phyloP scores from a whole-genome alignment of 2,329 filamentous ascomycete species.

The Exophiala sp. region DNA sequence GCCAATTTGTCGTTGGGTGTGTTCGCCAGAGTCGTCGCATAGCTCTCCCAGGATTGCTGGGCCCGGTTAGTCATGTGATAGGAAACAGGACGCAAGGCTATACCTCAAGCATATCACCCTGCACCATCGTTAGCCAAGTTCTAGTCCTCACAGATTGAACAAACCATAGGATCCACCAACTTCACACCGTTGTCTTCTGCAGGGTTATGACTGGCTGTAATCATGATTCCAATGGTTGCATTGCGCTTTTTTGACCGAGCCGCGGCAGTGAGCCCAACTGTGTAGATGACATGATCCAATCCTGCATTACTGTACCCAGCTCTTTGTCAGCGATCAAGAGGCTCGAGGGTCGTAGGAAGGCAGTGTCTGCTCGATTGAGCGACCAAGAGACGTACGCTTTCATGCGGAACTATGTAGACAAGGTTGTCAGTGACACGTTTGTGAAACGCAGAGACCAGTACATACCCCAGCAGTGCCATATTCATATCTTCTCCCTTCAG shows the following conservation, averaged over 20 bases:
- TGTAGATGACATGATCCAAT: conserved; percentile 66
- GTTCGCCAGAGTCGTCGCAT: conserved; percentile 88
- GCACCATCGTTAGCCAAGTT: conserved; percentile 18
- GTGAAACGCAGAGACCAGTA: conserved; percentile 21
- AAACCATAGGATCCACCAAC: conserved; percentile 86
- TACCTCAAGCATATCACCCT: conserved; percentile 94
- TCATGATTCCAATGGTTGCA: conserved; percentile 94
- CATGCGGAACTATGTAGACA: conserved; percentile 58
- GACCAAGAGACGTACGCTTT: conserved; percentile 55
- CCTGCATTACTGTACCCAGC: conserved; percentile 54
- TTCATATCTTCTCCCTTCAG: conserved; percentile 50
- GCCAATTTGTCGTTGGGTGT: conserved; percentile 71
- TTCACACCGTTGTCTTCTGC: conserved; percentile 89
- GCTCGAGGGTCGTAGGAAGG: conserved; percentile 30
- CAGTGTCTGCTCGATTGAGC: conserved; percentile 30
- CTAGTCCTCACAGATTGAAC: conserved; percentile 22
- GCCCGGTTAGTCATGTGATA: conserved; percentile 23
- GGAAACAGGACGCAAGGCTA: conserved; percentile 17
- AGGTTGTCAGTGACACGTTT: conserved; percentile 20
- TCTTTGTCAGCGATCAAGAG: conserved; percentile 32
- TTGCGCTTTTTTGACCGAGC: conserved; percentile 86
- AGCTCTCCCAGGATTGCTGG: conserved; percentile 78
- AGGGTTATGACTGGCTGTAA: conserved; percentile 90
- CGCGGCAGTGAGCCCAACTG: conserved; percentile 83
- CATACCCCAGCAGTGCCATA: conserved; percentile 62